phyloP scores from a whole-genome alignment of 495 filamentous ascomycete species.

The Durotheca rogersii region DNA sequence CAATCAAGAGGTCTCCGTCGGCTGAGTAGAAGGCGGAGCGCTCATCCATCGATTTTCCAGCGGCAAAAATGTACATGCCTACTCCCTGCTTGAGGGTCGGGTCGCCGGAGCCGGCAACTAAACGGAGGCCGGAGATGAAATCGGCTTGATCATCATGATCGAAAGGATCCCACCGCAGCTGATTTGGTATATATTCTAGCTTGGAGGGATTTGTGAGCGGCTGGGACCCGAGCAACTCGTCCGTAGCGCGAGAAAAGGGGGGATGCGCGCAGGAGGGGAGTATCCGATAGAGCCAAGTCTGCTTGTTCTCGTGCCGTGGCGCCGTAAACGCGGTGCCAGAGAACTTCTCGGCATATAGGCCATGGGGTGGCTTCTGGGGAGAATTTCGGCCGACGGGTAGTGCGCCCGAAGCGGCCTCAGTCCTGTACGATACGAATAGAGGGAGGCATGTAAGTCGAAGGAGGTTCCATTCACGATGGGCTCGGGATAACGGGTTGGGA shows the following conservation, averaged over 20 bases:
- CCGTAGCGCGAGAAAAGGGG: conserved; percentile 59
- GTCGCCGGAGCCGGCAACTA: conserved; percentile 81
- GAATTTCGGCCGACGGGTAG: conserved; percentile 72
- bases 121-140: conserved; percentile 75
- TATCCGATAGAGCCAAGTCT: conserved; percentile 93
- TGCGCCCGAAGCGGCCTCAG: conserved; percentile 49
- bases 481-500: not conserved
- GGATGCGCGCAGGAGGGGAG: conserved; percentile 80
- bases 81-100: conserved; percentile 77
- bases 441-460: not conserved
- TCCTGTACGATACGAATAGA: conserved; percentile 31
- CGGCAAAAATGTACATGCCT: conserved; percentile 80
- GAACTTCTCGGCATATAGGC: conserved; percentile 90
- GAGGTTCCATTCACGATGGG: not conserved
- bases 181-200: conserved; percentile 77
- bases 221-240: conserved; percentile 23
- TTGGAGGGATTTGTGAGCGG: conserved; percentile 30
- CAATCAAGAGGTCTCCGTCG: conserved; percentile 86
- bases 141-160: conserved; percentile 68
- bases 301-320: conserved; percentile 83
- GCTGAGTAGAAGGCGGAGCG: conserved; percentile 83
- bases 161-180: conserved; percentile 90
- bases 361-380: conserved; percentile 80
- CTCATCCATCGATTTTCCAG: conserved; percentile 75
- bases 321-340: conserved; percentile 94